Base-by-base conservation (phyloP, 2,329 filamentous ascomycete genomes). In the Colletotrichum shisoi region DNA sequence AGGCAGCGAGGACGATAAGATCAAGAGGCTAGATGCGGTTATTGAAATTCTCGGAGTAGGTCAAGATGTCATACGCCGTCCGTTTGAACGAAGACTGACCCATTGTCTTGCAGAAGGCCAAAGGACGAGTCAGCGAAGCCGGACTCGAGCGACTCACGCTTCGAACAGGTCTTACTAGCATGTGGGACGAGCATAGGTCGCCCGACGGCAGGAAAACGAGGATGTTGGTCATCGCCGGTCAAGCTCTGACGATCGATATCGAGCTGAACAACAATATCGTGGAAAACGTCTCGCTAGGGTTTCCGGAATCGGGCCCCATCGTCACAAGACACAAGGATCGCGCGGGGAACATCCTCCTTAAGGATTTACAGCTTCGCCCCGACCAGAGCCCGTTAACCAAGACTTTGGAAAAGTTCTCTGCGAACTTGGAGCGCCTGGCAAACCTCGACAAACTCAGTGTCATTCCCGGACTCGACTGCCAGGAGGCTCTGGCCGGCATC, bases 401-500 rank as follows among this genome's bases (percentile, higher is more conserved):
- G 73, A 88, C 83, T 9, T 80, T 95, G 34, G 88, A 91, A 67
- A 81, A 81, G 13, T 95, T 95, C 73, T 86, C 90, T 0, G 81
- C 81, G 39, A 94, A 94, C 73, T 81, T 96, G 42, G 87, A 91
- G 72, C 84, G 86, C 42, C 79, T 95, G 40, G 88, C 91, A 3
- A 83, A 78, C 5, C 78, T 93, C 62, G 92, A 95, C 74, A 89
- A 87, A 71, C 82, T 94, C 59, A 93, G 91, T 76, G 83, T 87
- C 24, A 81, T 85, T 37, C 88, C 87, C 1, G 85, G 85, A 5
- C 82, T 94, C 8, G 92, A 92, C 72, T 91, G 91, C 75, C 91
- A 92, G 74, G 90, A 93, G 74, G 92, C 92, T 0, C 82, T 94
- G 51, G 87, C 87, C 4, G 91, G 91, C 3, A 82, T 96, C 6